phyloP scores from a whole-genome alignment of 768 basidiomycete species.

The Strobilomyces dryophilus region DNA sequence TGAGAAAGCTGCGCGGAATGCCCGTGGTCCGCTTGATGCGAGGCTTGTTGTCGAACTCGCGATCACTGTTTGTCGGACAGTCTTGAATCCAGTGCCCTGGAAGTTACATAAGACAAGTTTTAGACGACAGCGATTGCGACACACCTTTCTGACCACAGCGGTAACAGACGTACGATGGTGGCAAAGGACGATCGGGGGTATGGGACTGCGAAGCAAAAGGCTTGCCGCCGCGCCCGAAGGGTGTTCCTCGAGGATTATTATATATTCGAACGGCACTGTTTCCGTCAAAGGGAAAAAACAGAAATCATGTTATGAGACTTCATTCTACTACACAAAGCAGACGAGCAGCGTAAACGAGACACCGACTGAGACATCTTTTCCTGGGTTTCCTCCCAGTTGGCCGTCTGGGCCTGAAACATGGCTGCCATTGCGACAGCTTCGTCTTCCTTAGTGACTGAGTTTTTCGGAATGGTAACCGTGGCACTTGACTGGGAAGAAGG shows the following conservation, averaged over 20 bases:
- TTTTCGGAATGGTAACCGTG: slow-evolving; percentile 32
- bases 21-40: slow-evolving; percentile 98
- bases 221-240: slow-evolving; percentile 59
- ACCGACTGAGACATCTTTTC: slow-evolving; percentile 99
- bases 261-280: slow-evolving; percentile 67
- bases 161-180: slow-evolving; percentile 96
- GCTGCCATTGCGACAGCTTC: slow-evolving; percentile 97
- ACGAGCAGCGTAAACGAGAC: slow-evolving; percentile 51
- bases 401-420: slow-evolving; percentile 92
- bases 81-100: slow-evolving; percentile 99
- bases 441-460: slow-evolving; percentile 55
- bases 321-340: slow-evolving; percentile 62
- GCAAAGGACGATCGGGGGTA: slow-evolving; percentile 73
- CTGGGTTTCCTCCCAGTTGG: slow-evolving; percentile 98
- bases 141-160: slow-evolving; percentile 96
- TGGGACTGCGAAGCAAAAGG: slow-evolving; percentile 42
- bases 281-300: slow-evolving; percentile 31
- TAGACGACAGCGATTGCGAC: slow-evolving; percentile 10
- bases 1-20: slow-evolving; percentile 96
- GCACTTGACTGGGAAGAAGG: slow-evolving; percentile 35
- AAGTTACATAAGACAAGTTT: slow-evolving; percentile 1
- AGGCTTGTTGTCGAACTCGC: slow-evolving; percentile 90
- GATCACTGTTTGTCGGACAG: slow-evolving; percentile 95
- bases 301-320: slow-evolving; percentile 68
- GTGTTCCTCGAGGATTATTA: slow-evolving; percentile 60